phyloP scores from a whole-genome alignment of 768 basidiomycete species.

The Termitomyces sp. region DNA sequence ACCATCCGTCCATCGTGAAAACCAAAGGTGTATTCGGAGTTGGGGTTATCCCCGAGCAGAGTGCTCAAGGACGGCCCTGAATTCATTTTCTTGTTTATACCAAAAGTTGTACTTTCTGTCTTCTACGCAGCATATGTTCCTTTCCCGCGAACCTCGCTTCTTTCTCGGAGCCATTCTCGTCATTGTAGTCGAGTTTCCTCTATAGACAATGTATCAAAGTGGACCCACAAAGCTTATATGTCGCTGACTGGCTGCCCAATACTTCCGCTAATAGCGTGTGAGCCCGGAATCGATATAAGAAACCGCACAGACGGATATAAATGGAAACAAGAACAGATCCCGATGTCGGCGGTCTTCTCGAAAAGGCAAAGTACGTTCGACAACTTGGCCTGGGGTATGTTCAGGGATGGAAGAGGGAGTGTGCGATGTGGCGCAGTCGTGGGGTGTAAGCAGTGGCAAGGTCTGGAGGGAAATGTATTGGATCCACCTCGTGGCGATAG shows the following conservation, averaged over 20 bases:
- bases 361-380: neutral
- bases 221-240: neutral
- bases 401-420: neutral
- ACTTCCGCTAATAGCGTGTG: constrained; percentile 11
- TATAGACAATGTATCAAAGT: neutral
- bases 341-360: constrained; percentile 3
- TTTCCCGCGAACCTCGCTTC: neutral
- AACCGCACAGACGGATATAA: constrained; percentile 3
- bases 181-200: neutral
- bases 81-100: constrained; percentile 2
- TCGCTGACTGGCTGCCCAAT: neutral
- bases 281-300: constrained; percentile 1
- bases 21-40: constrained; percentile 32
- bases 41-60: constrained; percentile 17
- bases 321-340: constrained; percentile 1
- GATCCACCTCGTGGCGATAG: constrained; percentile 6
- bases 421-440: constrained; percentile 10
- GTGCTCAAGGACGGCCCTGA: constrained; percentile 14
- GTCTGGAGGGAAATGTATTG: constrained; percentile 2
- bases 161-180: neutral
- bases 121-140: neutral
- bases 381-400: neutral
- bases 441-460: neutral
- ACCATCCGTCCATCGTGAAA: constrained; percentile 22
- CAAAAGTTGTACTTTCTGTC: neutral